A percentile compares a stretch with the other conserved stretches of the same genome.
Evolutionary conservation across 768 basidiomycete species (phyloP).

Genomic region (Pisolithus tinctorius): DNA sequence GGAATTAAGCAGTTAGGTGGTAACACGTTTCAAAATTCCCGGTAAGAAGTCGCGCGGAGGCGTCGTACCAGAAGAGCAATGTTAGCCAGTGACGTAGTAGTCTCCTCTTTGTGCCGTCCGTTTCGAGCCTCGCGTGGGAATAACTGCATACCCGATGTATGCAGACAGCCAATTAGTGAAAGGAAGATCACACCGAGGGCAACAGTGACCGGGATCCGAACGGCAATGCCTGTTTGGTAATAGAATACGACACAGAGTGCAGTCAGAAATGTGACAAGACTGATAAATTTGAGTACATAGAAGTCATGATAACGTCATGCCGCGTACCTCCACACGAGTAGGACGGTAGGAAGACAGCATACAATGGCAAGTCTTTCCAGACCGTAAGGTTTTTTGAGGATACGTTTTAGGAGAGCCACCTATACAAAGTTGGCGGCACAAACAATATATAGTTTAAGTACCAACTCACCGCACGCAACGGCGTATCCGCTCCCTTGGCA

Average conservation of each 20-base stretch:
- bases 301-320: neutral
- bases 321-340: slow-evolving; percentile 35
- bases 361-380: slow-evolving; percentile 33
- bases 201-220: slow-evolving; percentile 22
- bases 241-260: slow-evolving; percentile 29
- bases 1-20: no score
- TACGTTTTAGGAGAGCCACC: slow-evolving; percentile 22
- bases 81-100: no score
- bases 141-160: slow-evolving; percentile 19
- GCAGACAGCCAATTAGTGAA: slow-evolving; percentile 25
- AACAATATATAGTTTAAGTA: neutral
- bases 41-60: no score
- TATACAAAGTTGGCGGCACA: slow-evolving; percentile 4
- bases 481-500: slow-evolving; percentile 26
- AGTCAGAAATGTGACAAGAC: slow-evolving; percentile 29
- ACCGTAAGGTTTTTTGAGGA: slow-evolving; percentile 20
- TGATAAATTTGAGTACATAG: slow-evolving; percentile 10
- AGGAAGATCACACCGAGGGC: slow-evolving; percentile 16
- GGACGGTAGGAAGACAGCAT: slow-evolving; percentile 35
- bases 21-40: no score
- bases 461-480: slow-evolving; percentile 19
- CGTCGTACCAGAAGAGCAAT: no score
- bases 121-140: neutral
- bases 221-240: slow-evolving; percentile 11
- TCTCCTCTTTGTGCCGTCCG: neutral